A percentile compares a stretch with the other conserved stretches of the same genome.
phyloP scores from a whole-genome alignment of 2,329 filamentous ascomycete species.

The Neonectria ditissima region DNA sequence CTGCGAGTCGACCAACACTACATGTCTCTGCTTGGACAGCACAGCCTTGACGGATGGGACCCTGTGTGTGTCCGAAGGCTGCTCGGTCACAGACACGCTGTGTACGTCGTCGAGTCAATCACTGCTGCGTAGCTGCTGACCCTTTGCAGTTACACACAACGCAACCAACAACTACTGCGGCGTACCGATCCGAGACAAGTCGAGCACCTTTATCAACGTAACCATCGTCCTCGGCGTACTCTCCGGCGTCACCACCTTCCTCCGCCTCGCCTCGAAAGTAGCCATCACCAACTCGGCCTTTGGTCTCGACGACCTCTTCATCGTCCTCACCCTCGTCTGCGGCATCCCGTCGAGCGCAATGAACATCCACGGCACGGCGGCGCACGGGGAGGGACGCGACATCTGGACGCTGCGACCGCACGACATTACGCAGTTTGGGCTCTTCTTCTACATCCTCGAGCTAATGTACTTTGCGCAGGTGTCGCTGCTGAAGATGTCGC shows the following conservation, averaged over 20 bases:
- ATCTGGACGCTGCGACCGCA: slow-evolving; percentile 33
- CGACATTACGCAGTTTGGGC: slow-evolving; percentile 30
- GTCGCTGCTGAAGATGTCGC: slow-evolving; percentile 32
- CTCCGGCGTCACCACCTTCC: slow-evolving; percentile 31
- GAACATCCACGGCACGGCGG: slow-evolving; percentile 33
- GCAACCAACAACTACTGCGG: slow-evolving; percentile 30
- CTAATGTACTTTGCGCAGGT: slow-evolving; percentile 34
- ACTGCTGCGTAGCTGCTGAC: not conserved
- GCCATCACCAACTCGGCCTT: slow-evolving; percentile 29
- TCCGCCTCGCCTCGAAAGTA: slow-evolving; percentile 35
- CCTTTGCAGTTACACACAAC: slow-evolving; percentile 28
- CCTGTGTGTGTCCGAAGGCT: slow-evolving; percentile 35
- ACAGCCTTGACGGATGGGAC: slow-evolving; percentile 33
- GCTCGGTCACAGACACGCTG: slow-evolving; percentile 33
- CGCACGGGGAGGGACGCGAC: slow-evolving; percentile 31
- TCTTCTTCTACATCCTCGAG: slow-evolving; percentile 32
- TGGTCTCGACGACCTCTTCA: slow-evolving; percentile 37
- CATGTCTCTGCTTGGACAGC: slow-evolving; percentile 39
- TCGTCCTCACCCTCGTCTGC: slow-evolving; percentile 21
- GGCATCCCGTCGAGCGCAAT: slow-evolving; percentile 32
- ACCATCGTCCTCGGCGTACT: slow-evolving; percentile 34
- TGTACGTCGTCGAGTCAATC: slow-evolving; percentile 21
- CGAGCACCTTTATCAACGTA: slow-evolving; percentile 27
- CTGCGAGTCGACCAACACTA: slow-evolving; percentile 37
- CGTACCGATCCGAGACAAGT: slow-evolving; percentile 30